These are phyloP conservation scores for Aspergillus baeticus DNA, from an alignment of 495 filamentous ascomycete species.

Conservation along the genomic window DNA sequence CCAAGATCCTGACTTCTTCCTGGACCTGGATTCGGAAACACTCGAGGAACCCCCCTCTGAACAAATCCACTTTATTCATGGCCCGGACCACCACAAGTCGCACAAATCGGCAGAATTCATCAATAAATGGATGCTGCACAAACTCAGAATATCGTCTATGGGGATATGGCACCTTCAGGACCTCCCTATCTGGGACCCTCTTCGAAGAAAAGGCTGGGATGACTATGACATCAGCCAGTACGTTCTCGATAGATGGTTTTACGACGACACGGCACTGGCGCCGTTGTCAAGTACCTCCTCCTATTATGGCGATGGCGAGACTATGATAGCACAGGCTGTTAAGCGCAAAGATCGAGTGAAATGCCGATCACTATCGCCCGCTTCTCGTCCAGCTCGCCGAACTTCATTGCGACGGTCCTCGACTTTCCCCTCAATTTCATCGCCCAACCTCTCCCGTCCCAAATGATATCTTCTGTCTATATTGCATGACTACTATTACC, in stretches of 20 bases:
- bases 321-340: not conserved
- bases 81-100: conserved; percentile 1
- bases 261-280: conserved; percentile 17
- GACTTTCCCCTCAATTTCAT: too few relatives aligned
- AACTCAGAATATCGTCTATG: conserved; percentile 27
- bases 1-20: not conserved
- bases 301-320: not conserved
- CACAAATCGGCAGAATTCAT: conserved; percentile 22
- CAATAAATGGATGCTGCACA: conserved; percentile 34
- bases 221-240: conserved; percentile 25
- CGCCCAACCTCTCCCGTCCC: too few relatives aligned
- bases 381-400: not conserved
- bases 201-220: conserved; percentile 21
- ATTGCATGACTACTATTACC: too few relatives aligned
- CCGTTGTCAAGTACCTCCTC: not conserved
- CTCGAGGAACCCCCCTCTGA: conserved; percentile 9
- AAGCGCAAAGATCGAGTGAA: not conserved
- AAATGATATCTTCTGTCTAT: too few relatives aligned
- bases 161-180: conserved; percentile 29
- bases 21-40: not conserved
- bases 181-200: conserved; percentile 16
- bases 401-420: not conserved
- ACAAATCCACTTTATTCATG: conserved; percentile 17
- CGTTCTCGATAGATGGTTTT: conserved; percentile 27
- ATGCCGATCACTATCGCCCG: not conserved